Conservation (phyloP, 495 filamentous ascomycete species). For the Penicillium maclennaniae region DNA sequence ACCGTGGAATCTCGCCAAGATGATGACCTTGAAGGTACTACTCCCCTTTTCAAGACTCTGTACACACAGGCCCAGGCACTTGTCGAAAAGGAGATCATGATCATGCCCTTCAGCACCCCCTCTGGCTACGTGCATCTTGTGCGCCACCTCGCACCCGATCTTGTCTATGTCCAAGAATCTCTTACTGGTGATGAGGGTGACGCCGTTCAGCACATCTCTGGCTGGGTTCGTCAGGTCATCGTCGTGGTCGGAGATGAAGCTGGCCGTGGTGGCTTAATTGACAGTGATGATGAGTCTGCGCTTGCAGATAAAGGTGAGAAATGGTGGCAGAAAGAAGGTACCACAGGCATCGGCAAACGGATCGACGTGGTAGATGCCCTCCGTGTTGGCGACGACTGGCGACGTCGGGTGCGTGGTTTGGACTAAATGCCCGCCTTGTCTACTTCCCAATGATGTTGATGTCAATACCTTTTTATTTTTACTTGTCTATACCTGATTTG, state of each 20-base stretch:
- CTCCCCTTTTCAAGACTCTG: conserved; percentile 65
- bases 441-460: conserved; percentile 18
- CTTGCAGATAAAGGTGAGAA: conserved; percentile 53
- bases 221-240: conserved; percentile 80
- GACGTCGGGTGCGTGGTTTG: conserved; percentile 63
- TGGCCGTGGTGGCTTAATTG: conserved; percentile 79
- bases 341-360: conserved; percentile 79
- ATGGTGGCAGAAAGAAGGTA: conserved; percentile 82
- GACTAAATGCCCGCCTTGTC: conserved; percentile 46
- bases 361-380: conserved; percentile 80
- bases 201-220: conserved; percentile 64
- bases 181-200: conserved; percentile 68
- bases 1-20: conserved; percentile 42
- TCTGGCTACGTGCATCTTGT: conserved; percentile 78
- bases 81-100: conserved; percentile 77
- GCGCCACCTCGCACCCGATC: conserved; percentile 73
- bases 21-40: conserved; percentile 33
- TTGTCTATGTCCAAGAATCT: conserved; percentile 81
- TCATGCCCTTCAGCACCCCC: conserved; percentile 79
- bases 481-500: conserved; percentile 31
- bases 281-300: conserved; percentile 77
- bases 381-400: conserved; percentile 79
- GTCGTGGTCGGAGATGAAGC: conserved; percentile 82
- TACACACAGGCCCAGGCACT: conserved; percentile 71
- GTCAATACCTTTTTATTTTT: conserved; percentile 25